A percentile compares a stretch with the other conserved stretches of the same genome.
Conservation (phyloP, 1,284 basidiomycete genomes). For the Cerrena zonata region DNA sequence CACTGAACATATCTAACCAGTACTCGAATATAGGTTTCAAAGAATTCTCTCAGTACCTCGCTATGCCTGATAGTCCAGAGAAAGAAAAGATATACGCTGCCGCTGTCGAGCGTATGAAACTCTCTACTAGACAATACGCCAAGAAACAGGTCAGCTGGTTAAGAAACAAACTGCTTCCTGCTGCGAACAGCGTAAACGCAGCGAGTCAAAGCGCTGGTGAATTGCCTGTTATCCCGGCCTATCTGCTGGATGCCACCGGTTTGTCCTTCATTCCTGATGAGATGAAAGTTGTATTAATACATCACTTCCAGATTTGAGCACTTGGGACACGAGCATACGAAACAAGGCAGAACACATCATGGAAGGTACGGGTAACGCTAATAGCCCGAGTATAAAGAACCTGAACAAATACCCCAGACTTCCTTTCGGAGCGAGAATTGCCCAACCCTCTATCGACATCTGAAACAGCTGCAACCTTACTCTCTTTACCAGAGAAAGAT, state of each 20-base stretch:
- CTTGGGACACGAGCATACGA: slow-evolving; percentile 55
- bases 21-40: slow-evolving; percentile 66
- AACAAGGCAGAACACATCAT: slow-evolving; percentile 46
- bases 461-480: slow-evolving; percentile 45
- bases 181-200: slow-evolving; percentile 48
- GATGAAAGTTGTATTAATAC: too few relatives aligned
- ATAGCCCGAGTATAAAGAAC: slow-evolving; percentile 3
- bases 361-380: slow-evolving; percentile 22
- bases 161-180: slow-evolving; percentile 82
- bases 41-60: slow-evolving; percentile 69
- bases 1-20: neutral
- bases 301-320: slow-evolving; percentile 43
- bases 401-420: slow-evolving; percentile 39
- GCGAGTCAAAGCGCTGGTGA: slow-evolving; percentile 16
- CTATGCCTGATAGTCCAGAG: slow-evolving; percentile 31
- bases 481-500: slow-evolving; percentile 40
- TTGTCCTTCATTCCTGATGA: too few relatives aligned
- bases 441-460: slow-evolving; percentile 60
- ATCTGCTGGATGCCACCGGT: slow-evolving; percentile 78
- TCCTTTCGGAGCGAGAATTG: slow-evolving; percentile 48
- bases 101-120: slow-evolving; percentile 79
- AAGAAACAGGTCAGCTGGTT: slow-evolving; percentile 92
- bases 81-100: slow-evolving; percentile 44
- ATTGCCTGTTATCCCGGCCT: slow-evolving; percentile 34
- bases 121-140: slow-evolving; percentile 86